Conservation (phyloP, 768 basidiomycete species). For the Tulasnella calospora region DNA sequence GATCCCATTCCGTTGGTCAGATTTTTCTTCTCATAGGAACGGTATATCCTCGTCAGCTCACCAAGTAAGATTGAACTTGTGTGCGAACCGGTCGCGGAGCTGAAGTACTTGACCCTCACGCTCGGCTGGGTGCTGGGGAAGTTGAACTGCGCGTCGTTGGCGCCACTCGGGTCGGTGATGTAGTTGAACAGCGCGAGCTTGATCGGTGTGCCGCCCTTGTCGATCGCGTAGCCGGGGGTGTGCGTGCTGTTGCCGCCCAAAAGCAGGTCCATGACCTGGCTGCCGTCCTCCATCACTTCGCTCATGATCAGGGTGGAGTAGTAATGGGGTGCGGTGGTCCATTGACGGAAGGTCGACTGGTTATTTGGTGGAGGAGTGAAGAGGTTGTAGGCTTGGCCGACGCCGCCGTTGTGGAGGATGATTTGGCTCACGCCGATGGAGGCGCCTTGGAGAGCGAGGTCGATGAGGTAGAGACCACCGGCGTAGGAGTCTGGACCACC, state of each 20-base stretch:
- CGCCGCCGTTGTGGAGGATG: slow-evolving; percentile 38
- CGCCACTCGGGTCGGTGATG: neutral
- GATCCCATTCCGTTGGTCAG: no score
- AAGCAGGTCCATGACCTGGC: slow-evolving; percentile 53
- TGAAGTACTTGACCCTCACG: slow-evolving; percentile 24
- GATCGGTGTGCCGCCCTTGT: slow-evolving; percentile 57
- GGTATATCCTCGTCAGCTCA: slow-evolving; percentile 34
- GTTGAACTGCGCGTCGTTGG: slow-evolving; percentile 4
- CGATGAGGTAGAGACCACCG: slow-evolving; percentile 59
- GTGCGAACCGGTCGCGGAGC: slow-evolving; percentile 1
- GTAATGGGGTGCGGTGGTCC: slow-evolving; percentile 70
- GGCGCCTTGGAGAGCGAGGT: slow-evolving; percentile 58
- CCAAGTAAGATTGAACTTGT: slow-evolving; percentile 22
- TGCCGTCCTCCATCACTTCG: slow-evolving; percentile 61
- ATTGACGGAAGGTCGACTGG: slow-evolving; percentile 55
- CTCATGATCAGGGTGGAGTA: slow-evolving; percentile 68
- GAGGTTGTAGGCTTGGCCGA: slow-evolving; percentile 49
- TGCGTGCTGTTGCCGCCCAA: slow-evolving; percentile 49
- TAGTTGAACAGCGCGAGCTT: slow-evolving; percentile 27
- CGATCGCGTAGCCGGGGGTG: slow-evolving; percentile 64
- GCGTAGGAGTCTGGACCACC: slow-evolving; percentile 57
- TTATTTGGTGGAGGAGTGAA: slow-evolving; percentile 49
- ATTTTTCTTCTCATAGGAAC: neutral
- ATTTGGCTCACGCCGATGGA: slow-evolving; percentile 44
- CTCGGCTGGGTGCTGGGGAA: neutral